Conservation (phyloP, 495 filamentous ascomycete genomes). For the Arthonia radiata region DNA sequence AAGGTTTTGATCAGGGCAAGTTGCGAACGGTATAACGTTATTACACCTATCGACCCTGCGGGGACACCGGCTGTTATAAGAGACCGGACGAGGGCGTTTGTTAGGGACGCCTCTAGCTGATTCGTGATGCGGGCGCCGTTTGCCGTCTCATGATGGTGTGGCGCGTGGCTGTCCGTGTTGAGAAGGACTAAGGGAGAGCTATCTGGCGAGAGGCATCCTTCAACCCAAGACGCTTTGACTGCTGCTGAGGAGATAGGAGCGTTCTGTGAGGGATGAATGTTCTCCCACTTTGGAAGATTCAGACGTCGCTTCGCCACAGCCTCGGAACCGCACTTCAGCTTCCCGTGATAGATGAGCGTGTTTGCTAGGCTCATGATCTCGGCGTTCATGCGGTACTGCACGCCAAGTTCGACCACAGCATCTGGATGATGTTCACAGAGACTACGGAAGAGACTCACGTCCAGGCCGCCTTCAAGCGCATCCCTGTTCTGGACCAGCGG, state of each 20-base stretch:
- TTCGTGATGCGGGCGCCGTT: constrained; percentile 73
- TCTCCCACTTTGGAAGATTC: constrained; percentile 29
- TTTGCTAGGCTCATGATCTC: constrained; percentile 91
- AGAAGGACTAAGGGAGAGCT: constrained; percentile 55
- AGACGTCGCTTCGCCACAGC: constrained; percentile 42
- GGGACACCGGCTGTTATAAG: constrained; percentile 53
- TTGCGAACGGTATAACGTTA: constrained; percentile 94
- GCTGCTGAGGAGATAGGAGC: no score
- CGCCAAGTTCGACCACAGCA: constrained; percentile 72
- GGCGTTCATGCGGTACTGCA: constrained; percentile 95
- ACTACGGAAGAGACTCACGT: constrained; percentile 79
- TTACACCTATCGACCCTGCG: constrained; percentile 65
- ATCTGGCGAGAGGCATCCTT: no score
- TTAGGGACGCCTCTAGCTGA: constrained; percentile 47
- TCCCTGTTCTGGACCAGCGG: constrained; percentile 83
- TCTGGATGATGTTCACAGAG: constrained; percentile 69
- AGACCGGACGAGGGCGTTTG: constrained; percentile 50
- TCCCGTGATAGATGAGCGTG: constrained; percentile 71
- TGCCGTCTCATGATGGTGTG: constrained; percentile 37
- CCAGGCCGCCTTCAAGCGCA: constrained; percentile 63
- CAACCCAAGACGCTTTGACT: no score
- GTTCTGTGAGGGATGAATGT: no score
- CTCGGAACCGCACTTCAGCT: constrained; percentile 66
- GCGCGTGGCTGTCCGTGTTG: constrained; percentile 56
- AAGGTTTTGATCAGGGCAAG: constrained; percentile 28